phyloP scores from a whole-genome alignment of 768 basidiomycete species.

The Myochromella boudieri region DNA sequence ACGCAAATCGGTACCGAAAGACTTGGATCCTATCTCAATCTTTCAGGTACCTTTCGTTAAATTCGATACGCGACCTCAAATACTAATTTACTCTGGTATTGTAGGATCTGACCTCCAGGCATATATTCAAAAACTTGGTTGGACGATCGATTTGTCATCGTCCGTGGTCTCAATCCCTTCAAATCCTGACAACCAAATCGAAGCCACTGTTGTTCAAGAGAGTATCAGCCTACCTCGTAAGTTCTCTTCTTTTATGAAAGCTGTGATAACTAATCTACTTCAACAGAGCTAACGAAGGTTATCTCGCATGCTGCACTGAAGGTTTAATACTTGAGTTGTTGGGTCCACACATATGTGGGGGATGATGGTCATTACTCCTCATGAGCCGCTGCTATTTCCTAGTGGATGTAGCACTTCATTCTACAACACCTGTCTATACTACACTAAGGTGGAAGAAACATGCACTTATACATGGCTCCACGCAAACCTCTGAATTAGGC shows the following conservation, averaged over 20 bases:
- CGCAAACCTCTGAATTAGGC: too few relatives aligned
- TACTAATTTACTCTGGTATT: not conserved
- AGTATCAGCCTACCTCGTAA: constrained; percentile 77
- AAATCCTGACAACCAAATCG: constrained; percentile 87
- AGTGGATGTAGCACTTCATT: too few relatives aligned
- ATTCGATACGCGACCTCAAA: not conserved
- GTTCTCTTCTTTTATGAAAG: too few relatives aligned
- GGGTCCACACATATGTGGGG: too few relatives aligned
- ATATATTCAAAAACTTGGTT: constrained; percentile 66
- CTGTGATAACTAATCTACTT: too few relatives aligned
- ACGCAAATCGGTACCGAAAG: constrained; percentile 68
- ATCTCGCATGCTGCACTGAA: constrained; percentile 66
- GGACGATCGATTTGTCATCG: constrained; percentile 54
- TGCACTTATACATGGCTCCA: too few relatives aligned
- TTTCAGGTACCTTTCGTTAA: constrained; percentile 46
- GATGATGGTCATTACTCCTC: constrained; percentile 1
- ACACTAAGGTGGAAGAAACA: too few relatives aligned
- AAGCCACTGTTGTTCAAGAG: constrained; percentile 83
- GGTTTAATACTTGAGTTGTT: too few relatives aligned
- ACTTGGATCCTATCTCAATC: constrained; percentile 68
- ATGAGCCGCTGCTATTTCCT: too few relatives aligned
- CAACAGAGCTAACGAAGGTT: constrained; percentile 70
- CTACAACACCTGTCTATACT: too few relatives aligned
- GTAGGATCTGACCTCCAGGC: constrained; percentile 56
- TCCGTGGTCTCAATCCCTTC: constrained; percentile 69